Conservation (phyloP, 2,329 filamentous ascomycete genomes). For the Fusarium sarcochroum region DNA sequence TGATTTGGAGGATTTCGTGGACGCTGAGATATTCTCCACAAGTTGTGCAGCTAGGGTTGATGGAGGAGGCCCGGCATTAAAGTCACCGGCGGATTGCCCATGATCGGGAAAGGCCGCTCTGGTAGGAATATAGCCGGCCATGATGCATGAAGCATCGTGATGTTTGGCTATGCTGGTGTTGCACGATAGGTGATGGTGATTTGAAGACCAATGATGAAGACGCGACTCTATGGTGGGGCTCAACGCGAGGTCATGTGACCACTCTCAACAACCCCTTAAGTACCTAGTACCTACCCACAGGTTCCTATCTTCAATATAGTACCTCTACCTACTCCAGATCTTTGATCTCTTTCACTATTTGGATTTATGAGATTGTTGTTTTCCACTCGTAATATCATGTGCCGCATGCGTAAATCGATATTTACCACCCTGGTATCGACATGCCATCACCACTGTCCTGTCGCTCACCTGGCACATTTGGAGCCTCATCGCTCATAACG, state of each 20-base stretch:
- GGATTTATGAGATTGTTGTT: neutral
- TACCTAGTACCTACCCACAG: neutral
- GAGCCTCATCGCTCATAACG: conserved; percentile 48
- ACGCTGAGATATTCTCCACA: conserved; percentile 82
- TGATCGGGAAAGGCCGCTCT: conserved; percentile 39
- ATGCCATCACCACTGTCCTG: conserved; percentile 3
- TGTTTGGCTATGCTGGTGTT: conserved; percentile 14
- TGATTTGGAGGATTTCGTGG: conserved; percentile 71
- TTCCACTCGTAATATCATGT: neutral
- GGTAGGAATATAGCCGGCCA: conserved; percentile 47
- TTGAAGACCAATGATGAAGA: conserved; percentile 1
- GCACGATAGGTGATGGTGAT: neutral
- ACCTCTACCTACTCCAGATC: neutral
- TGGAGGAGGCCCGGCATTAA: conserved; percentile 64
- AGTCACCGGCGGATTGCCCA: conserved; percentile 34
- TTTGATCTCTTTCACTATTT: neutral
- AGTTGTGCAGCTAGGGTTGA: conserved; percentile 92
- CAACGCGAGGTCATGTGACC: conserved; percentile 45
- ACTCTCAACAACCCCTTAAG: neutral
- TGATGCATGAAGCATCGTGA: conserved; percentile 49
- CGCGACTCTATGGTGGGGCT: conserved; percentile 41
- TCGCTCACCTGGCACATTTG: conserved; percentile 13
- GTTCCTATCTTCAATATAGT: no score
- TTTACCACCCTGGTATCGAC: neutral
- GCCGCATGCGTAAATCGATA: neutral